Evolutionary conservation across 805 yeast species (phyloP).

Genomic region (Yamadazyma tumulicola): DNA sequence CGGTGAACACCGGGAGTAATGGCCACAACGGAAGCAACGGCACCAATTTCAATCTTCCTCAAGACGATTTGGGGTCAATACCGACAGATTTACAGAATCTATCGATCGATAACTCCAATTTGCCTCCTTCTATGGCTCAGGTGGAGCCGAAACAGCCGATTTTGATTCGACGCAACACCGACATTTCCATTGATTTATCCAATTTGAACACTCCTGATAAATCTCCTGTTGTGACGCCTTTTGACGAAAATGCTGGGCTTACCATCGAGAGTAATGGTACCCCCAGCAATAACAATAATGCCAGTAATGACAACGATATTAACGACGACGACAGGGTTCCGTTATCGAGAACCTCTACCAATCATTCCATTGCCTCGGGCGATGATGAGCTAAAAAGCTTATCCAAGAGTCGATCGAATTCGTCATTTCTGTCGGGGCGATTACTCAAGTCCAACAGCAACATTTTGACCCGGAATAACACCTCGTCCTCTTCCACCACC

Average conservation of each 20-base stretch:
- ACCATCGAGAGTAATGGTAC: background rate
- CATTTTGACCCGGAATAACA: slow-evolving; percentile 7
- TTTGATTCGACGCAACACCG: slow-evolving; percentile 48
- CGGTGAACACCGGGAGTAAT: slow-evolving; percentile 14
- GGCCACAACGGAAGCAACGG: slow-evolving; percentile 4
- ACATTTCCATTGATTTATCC: slow-evolving; percentile 1
- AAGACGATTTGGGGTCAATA: slow-evolving; percentile 7
- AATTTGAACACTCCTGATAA: slow-evolving; percentile 25
- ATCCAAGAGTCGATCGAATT: slow-evolving; percentile 12
- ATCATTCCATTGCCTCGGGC: slow-evolving; percentile 12
- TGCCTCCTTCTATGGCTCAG: slow-evolving; percentile 69
- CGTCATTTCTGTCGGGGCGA: slow-evolving; percentile 11
- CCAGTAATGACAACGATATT: slow-evolving; percentile 2
- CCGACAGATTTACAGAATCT: slow-evolving; percentile 13
- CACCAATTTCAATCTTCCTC: background rate
- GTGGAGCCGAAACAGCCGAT: slow-evolving; percentile 74
- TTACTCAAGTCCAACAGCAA: slow-evolving; percentile 11
- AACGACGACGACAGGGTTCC: slow-evolving; percentile 1
- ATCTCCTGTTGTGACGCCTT: slow-evolving; percentile 8
- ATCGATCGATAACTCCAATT: slow-evolving; percentile 17
- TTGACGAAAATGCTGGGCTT: slow-evolving; percentile 2
- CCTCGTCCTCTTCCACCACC: slow-evolving; percentile 11
- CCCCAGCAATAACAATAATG: slow-evolving; percentile 4
- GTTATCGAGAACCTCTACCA: slow-evolving; percentile 15
- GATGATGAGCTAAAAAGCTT: slow-evolving; percentile 7